Conservation (phyloP, 768 basidiomycete genomes). For the Lentinula edodes region DNA sequence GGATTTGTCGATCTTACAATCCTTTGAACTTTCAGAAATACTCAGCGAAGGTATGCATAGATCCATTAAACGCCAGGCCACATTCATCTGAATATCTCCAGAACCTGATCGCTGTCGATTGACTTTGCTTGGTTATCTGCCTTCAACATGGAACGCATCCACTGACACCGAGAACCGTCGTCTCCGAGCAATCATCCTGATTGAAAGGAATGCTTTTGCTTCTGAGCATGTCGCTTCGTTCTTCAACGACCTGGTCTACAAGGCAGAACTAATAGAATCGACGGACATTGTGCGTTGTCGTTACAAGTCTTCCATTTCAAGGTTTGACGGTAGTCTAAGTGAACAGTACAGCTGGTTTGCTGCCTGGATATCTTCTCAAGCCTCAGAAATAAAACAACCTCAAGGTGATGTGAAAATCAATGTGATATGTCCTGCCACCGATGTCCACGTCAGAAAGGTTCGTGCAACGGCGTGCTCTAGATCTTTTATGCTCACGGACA, state of each 20-base stretch:
- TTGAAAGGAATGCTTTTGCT: constrained; percentile 74
- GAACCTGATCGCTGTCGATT: constrained; percentile 18
- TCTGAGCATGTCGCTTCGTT: constrained; percentile 28
- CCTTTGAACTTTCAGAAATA: constrained; percentile 1
- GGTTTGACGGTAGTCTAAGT: constrained; percentile 4
- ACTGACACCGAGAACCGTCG: constrained; percentile 12
- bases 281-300: constrained; percentile 60
- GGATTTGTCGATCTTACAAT: neutral
- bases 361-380: constrained; percentile 52
- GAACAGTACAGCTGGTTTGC: constrained; percentile 76
- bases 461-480: neutral
- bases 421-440: constrained; percentile 84
- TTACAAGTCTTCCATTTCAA: neutral
- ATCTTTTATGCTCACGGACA: neutral
- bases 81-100: neutral
- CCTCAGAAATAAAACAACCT: constrained; percentile 28
- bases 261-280: constrained; percentile 43
- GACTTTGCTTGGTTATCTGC: constrained; percentile 53
- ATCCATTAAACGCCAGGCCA: too few species aligned
- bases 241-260: constrained; percentile 34
- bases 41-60: constrained; percentile 7
- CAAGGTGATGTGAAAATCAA: constrained; percentile 73
- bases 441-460: constrained; percentile 84
- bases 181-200: constrained; percentile 61
- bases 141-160: constrained; percentile 13